Conservation (phyloP, 2,329 filamentous ascomycete genomes). For the Aureobasidium mangrovei region DNA sequence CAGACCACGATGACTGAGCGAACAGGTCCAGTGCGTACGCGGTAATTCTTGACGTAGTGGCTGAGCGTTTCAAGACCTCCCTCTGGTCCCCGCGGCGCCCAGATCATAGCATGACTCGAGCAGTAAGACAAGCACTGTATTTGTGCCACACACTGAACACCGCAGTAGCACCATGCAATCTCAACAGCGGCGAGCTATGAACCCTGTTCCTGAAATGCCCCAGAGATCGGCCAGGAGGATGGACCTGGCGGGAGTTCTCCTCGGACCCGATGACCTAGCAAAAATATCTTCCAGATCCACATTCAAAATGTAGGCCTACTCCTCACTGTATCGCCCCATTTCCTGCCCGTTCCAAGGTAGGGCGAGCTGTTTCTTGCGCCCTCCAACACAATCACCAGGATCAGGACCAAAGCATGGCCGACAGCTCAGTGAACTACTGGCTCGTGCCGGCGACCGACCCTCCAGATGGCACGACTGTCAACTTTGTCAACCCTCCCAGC, state of each 20-base stretch:
- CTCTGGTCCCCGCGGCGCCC: neutral
- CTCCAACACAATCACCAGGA: neutral
- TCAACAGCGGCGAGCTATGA: neutral
- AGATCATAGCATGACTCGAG: conserved; percentile 7
- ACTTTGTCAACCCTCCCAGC: conserved; percentile 9
- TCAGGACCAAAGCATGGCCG: neutral
- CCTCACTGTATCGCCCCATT: neutral
- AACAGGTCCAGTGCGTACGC: too few relatives aligned
- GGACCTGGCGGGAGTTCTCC: neutral
- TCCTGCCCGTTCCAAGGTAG: neutral
- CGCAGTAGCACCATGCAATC: neutral
- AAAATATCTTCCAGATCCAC: neutral
- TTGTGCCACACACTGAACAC: neutral
- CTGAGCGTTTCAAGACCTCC: neutral
- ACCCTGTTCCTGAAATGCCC: neutral
- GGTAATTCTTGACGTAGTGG: too few relatives aligned
- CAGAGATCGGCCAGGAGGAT: conserved; percentile 3
- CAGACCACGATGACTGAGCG: too few relatives aligned
- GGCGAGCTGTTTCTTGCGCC: neutral
- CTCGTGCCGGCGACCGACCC: neutral
- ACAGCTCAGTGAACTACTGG: conserved; percentile 4
- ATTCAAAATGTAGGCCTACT: neutral
- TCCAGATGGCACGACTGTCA: conserved; percentile 3
- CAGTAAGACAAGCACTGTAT: conserved; percentile 2
- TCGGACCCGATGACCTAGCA: neutral